phyloP scores from a whole-genome alignment of 2,329 filamentous ascomycete genomes.

The Monosporascus sp. region DNA sequence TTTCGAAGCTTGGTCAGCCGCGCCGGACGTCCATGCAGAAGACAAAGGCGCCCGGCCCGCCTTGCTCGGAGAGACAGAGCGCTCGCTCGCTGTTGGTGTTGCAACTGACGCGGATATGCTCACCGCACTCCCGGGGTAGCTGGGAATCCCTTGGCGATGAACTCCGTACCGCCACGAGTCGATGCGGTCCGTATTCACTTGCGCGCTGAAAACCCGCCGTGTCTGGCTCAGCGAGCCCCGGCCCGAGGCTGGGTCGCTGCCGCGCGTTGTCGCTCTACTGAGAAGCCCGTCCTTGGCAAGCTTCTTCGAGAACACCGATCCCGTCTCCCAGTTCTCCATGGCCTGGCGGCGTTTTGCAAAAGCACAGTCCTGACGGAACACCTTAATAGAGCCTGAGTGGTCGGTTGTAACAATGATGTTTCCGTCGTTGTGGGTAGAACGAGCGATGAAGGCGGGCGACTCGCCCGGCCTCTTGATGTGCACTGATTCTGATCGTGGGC shows the following conservation, averaged over 20 bases:
- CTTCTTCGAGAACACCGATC: conserved; percentile 70
- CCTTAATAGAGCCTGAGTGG: conserved; percentile 82
- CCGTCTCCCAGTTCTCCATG: conserved; percentile 68
- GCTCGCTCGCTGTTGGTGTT: conserved; percentile 42
- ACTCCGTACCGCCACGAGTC: conserved; percentile 78
- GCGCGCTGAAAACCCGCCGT: conserved; percentile 22
- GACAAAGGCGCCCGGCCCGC: conserved; percentile 27
- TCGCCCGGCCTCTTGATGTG: conserved; percentile 51
- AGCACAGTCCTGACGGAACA: conserved; percentile 93
- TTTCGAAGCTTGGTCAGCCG: conserved; percentile 39
- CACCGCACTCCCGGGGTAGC: conserved; percentile 23
- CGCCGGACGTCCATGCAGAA: conserved; percentile 25
- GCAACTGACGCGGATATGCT: conserved; percentile 26
- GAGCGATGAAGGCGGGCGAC: conserved; percentile 71
- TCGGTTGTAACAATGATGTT: conserved; percentile 93
- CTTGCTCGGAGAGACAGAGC: conserved; percentile 53
- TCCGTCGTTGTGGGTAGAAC: conserved; percentile 71
- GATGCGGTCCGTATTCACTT: conserved; percentile 64
- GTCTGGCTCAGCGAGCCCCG: conserved; percentile 48
- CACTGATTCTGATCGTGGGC: conserved; percentile 22
- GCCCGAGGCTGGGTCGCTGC: conserved; percentile 40
- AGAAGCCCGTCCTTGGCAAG: conserved; percentile 56
- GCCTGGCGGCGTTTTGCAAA: conserved; percentile 65
- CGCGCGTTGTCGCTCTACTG: conserved; percentile 48
- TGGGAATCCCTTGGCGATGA: conserved; percentile 33